These are phyloP conservation scores for Botryosphaeria dothidea DNA, from an alignment of 2,329 filamentous ascomycete species.

Conservation along the genomic window DNA sequence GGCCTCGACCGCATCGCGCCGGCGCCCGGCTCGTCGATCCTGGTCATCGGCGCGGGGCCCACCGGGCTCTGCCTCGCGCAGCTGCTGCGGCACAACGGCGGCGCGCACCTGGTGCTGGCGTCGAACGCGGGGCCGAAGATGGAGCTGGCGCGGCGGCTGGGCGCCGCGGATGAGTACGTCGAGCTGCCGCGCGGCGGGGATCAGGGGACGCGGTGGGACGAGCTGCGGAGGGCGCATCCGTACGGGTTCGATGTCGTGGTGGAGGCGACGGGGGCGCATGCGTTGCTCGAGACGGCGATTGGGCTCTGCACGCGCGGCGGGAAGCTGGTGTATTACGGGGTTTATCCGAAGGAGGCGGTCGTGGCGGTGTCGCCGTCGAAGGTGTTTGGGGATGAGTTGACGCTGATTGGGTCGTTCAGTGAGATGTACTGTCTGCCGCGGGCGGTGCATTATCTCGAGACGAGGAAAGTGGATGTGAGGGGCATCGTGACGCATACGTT, in stretches of 20 bases:
- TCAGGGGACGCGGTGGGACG: slow-evolving; percentile 57
- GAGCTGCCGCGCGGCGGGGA: slow-evolving; percentile 37
- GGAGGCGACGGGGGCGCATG: slow-evolving; percentile 68
- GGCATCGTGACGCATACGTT: slow-evolving; percentile 75
- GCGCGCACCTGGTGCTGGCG: slow-evolving; percentile 69
- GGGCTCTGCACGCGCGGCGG: slow-evolving; percentile 71
- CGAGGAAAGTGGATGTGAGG: slow-evolving; percentile 61
- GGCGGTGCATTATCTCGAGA: slow-evolving; percentile 48
- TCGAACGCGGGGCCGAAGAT: slow-evolving; percentile 70
- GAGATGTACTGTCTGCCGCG: slow-evolving; percentile 55
- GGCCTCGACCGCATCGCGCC: slow-evolving; percentile 69
- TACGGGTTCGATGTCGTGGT: slow-evolving; percentile 75
- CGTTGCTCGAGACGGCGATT: slow-evolving; percentile 70
- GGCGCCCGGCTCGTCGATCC: slow-evolving; percentile 64
- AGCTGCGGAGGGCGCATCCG: slow-evolving; percentile 65
- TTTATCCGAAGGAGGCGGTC: slow-evolving; percentile 63
- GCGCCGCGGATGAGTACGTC: slow-evolving; percentile 51
- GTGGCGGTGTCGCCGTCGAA: slow-evolving; percentile 64
- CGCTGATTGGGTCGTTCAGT: slow-evolving; percentile 68
- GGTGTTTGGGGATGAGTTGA: slow-evolving; percentile 69
- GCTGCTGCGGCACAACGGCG: slow-evolving; percentile 64
- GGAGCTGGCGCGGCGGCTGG: slow-evolving; percentile 59
- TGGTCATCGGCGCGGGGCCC: slow-evolving; percentile 67
- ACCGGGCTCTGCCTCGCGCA: slow-evolving; percentile 67
- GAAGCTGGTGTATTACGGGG: slow-evolving; percentile 71